These are phyloP conservation scores for Pseudogymnoascus sp. DNA, from an alignment of 2,329 filamentous ascomycete genomes.

Conservation along the genomic window DNA sequence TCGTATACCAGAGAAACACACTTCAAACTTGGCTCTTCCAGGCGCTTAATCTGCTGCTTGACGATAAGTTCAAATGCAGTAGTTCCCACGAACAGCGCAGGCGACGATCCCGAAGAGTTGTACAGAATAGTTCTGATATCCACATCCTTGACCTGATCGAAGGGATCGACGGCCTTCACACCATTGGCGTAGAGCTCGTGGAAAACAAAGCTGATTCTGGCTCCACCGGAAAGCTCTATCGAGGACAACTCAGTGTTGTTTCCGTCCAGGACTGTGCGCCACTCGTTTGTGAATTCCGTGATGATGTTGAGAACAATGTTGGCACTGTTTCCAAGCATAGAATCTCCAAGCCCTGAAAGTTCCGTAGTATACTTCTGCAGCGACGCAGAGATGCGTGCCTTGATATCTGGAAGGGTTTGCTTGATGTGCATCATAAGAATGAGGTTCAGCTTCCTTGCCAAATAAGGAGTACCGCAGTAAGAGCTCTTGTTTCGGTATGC, in stretches of 20 bases:
- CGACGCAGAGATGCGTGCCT: conserved; percentile 88
- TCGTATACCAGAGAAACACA: conserved; percentile 97
- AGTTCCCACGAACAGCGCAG: conserved; percentile 92
- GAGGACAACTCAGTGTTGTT: conserved; percentile 96
- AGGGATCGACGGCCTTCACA: conserved; percentile 94
- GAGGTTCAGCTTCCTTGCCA: conserved; percentile 92
- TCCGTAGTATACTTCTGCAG: conserved; percentile 85
- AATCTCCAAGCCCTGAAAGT: conserved; percentile 76
- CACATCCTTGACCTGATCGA: conserved; percentile 93
- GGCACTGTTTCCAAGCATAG: conserved; percentile 88
- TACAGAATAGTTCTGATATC: conserved; percentile 96
- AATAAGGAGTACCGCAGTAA: conserved; percentile 95
- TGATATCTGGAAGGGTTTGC: conserved; percentile 97
- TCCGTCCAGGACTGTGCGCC: conserved; percentile 89
- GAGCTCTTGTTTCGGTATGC: conserved; percentile 97
- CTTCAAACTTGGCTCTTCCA: conserved; percentile 95
- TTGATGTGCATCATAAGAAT: conserved; percentile 99
- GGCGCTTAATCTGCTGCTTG: conserved; percentile 93
- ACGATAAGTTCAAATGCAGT: conserved; percentile 98
- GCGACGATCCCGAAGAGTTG: conserved; percentile 98
- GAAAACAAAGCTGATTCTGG: conserved; percentile 98
- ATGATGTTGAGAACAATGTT: conserved; percentile 99
- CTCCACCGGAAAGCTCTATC: conserved; percentile 88
- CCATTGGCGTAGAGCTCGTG: conserved; percentile 97
- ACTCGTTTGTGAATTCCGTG: conserved; percentile 97